Evolutionary conservation across 2,329 filamentous ascomycete genomes (phyloP), one percentile per base, ranked within the genome.

Genomic region (Penicillium sp.): DNA sequence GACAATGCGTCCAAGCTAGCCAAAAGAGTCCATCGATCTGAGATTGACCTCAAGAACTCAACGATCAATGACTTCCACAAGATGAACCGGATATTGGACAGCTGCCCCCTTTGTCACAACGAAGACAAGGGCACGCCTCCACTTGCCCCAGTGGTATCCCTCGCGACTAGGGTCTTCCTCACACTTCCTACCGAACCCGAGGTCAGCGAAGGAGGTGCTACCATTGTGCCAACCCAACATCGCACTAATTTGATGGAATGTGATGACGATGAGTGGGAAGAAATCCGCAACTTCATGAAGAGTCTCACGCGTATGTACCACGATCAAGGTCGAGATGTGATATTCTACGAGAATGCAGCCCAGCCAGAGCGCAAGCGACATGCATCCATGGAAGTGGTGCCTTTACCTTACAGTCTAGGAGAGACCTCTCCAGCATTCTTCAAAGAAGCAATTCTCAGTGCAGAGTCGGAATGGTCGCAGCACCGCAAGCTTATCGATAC

Each of bases 231-330:
- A 6, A 82, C 93, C 21, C 81, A 89, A 59, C 93, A 98, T 66
- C 84, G 84, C 45, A 82, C 77, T 22, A 98, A 97, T 66, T 80
- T 98, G 0, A 75, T 98, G n/a, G 91, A 96, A 69, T 98, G 93
- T 68, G 91, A 97, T 68, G 91, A 98, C 64, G 93, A 98, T 64
- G 93, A 98, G 67, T 98, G 94, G 94, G 93, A 98, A 65, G 93
- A 98, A 70, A 84, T 98, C 6, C 86, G 93, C 59, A 98, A 98
- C 68, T 98, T 98, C 66, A 97, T 97, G 91, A 98, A 98, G 73
- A 86, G 82, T 51, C 77, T 98, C 19, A 96, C 86, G 4, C 83
- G 91, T 39, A 85, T 96, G 81, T 98, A 97, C 70, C 88, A 95
- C 71, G 86, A 90, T 38, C 88, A 94, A 68, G 89, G 90, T 10